Percentiles rank a stretch among this genome's conserved stretches.
phyloP scores from a whole-genome alignment of 805 yeast genomes.

The Maudiozyma serrabonitensis region DNA sequence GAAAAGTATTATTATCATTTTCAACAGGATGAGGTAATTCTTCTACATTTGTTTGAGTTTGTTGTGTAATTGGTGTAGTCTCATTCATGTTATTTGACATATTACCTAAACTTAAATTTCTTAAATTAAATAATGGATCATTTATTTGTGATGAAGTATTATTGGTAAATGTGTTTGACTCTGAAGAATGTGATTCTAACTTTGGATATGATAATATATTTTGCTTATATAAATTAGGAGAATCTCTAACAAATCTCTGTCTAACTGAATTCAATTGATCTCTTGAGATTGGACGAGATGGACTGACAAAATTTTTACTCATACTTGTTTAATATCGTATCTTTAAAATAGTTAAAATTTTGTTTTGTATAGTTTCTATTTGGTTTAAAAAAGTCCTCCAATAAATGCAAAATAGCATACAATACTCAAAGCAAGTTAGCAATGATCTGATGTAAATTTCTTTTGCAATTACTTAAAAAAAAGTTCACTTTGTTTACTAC shows the following conservation, averaged over 20 bases:
- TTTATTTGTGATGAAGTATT: background rate
- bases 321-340: background rate
- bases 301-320: background rate
- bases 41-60: background rate
- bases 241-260: slow-evolving; percentile 15
- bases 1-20: background rate
- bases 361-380: too few species aligned
- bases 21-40: background rate
- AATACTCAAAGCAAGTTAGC: too few species aligned
- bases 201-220: slow-evolving; percentile 9
- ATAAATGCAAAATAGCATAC: too few species aligned
- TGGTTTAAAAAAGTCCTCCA: too few species aligned
- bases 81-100: background rate
- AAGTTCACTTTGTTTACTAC: too few species aligned
- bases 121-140: background rate
- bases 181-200: too few species aligned
- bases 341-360: too few species aligned
- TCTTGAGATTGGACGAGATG: slow-evolving; percentile 1
- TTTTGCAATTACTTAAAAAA: too few species aligned
- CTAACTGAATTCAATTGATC: slow-evolving; percentile 14
- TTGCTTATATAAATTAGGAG: slow-evolving; percentile 22
- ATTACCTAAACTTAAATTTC: background rate
- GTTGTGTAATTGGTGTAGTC: background rate
- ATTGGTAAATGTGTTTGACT: too few species aligned
- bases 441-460: too few species aligned